Evolutionary conservation across 2,329 filamentous ascomycete genomes (phyloP), one percentile per base, ranked within the genome.

Genomic region (Phaeophleospora eucalypticola): DNA sequence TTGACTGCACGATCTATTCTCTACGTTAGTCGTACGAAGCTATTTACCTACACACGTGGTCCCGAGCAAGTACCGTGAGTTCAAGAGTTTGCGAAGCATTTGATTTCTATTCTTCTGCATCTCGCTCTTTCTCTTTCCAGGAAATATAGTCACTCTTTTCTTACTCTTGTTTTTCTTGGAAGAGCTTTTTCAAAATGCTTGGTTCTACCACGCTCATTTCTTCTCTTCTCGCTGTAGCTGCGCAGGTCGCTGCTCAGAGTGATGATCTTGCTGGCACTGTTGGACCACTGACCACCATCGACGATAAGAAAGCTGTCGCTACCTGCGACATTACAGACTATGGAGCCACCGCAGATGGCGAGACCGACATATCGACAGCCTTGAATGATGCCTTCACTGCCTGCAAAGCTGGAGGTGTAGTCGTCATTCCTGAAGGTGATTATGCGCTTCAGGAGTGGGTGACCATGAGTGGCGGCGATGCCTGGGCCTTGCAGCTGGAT

Each of bases 261-360:
- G 69, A 67, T 20, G 67, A 73, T 46, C 64, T 75, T 20, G 63
- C 65, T 4, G 71, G 70, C 43, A 59, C 57, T 4, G 71, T 75
- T 14, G 73, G 73, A n/a, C 72, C 73, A 7, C 58, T 67, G 35
- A 76, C 73, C 3, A 65, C 64, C 3, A 60, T 64, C 38, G 64
- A 63, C 1, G 54, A 59, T 15, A 80, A 80, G 58, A 35, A 4
- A 16, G 67, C 67, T n/a, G 68, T 64, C 38, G 76, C 76, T 54
- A 71, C 70, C 9, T 80, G 77, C 63, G 75, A 74, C 55, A 74
- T 80, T 29, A 66, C 75, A 42, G 62, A 73, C 49, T 79, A 79
- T 54, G 77, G 77, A 10, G 77, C 68, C 7, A 68, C 67, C 20
- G 75, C 77, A 1, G 73, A 75, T 58, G 72, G 73, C 48, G 65